Percentiles rank a stretch among this genome's conserved stretches.
Conservation (phyloP, 1,139 yeast genomes). For the Blastobotrys petasosporus region DNA sequence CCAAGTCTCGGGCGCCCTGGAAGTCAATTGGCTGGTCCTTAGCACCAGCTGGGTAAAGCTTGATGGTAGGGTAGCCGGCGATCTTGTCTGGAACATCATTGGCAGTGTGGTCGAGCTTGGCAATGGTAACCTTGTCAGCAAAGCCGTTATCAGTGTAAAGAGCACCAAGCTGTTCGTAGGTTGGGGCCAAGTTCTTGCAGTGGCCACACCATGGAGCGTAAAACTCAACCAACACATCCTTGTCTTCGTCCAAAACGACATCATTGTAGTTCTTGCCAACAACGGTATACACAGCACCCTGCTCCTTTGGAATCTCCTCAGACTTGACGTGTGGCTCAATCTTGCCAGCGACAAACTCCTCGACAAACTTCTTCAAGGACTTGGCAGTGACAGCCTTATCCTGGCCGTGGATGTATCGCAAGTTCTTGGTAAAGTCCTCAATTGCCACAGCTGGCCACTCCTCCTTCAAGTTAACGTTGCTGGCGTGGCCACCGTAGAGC, state of each 20-base stretch:
- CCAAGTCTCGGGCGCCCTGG: slow-evolving; percentile 69
- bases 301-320: slow-evolving; percentile 78
- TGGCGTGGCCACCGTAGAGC: slow-evolving; percentile 83
- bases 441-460: slow-evolving; percentile 88
- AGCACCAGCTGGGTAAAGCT: slow-evolving; percentile 89
- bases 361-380: slow-evolving; percentile 55
- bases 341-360: slow-evolving; percentile 57
- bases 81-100: slow-evolving; percentile 83
- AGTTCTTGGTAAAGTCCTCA: slow-evolving; percentile 62
- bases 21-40: slow-evolving; percentile 65
- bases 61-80: slow-evolving; percentile 89
- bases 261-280: slow-evolving; percentile 82
- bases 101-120: slow-evolving; percentile 81
- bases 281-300: slow-evolving; percentile 66
- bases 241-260: slow-evolving; percentile 57
- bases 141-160: slow-evolving; percentile 42
- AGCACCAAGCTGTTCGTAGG: slow-evolving; percentile 79
- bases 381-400: slow-evolving; percentile 39
- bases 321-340: slow-evolving; percentile 73
- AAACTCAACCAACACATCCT: slow-evolving; percentile 88
- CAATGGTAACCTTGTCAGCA: slow-evolving; percentile 57
- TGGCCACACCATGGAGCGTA: slow-evolving; percentile 99
- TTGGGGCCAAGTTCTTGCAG: slow-evolving; percentile 93
- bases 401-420: slow-evolving; percentile 61
- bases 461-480: slow-evolving; percentile 76